Evolutionary conservation across 2,329 filamentous ascomycete genomes (phyloP).

Genomic region (Cucurbitaria berberidis): DNA sequence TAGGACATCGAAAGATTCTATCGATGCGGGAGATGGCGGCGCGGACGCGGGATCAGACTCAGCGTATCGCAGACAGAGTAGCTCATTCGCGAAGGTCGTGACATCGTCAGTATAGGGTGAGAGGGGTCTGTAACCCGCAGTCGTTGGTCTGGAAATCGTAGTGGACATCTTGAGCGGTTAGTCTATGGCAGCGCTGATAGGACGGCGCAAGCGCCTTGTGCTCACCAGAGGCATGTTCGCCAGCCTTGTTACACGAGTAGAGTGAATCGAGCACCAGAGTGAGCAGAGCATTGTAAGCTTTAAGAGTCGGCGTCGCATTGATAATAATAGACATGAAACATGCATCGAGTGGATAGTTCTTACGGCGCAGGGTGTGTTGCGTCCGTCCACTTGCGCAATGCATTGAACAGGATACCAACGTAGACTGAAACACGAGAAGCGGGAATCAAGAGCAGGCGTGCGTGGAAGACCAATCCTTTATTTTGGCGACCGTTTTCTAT

Average conservation of each 20-base stretch:
- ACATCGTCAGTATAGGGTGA: conserved; percentile 38
- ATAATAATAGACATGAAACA: conserved; percentile 39
- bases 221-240: conserved; percentile 37
- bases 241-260: conserved; percentile 4
- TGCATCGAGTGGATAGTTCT: conserved; percentile 18
- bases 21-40: conserved; percentile 44
- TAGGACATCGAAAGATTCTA: conserved; percentile 44
- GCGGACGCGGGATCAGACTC: conserved; percentile 38
- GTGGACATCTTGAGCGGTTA: conserved; percentile 29
- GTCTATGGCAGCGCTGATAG: conserved; percentile 21
- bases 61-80: conserved; percentile 42
- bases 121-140: conserved; percentile 32
- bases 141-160: conserved; percentile 20
- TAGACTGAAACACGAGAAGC: conserved; percentile 36
- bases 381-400: conserved; percentile 28
- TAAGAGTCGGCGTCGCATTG: conserved; percentile 21
- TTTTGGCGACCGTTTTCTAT: conserved; percentile 40
- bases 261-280: conserved; percentile 5
- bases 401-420: conserved; percentile 13
- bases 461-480: conserved; percentile 31
- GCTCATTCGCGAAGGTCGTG: conserved; percentile 27
- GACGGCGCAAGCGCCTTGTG: conserved; percentile 22
- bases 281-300: conserved; percentile 18
- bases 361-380: conserved; percentile 30
- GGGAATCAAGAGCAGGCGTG: conserved; percentile 10